phyloP scores from a whole-genome alignment of 768 basidiomycete genomes.

The Leccinellum rugosiceps region DNA sequence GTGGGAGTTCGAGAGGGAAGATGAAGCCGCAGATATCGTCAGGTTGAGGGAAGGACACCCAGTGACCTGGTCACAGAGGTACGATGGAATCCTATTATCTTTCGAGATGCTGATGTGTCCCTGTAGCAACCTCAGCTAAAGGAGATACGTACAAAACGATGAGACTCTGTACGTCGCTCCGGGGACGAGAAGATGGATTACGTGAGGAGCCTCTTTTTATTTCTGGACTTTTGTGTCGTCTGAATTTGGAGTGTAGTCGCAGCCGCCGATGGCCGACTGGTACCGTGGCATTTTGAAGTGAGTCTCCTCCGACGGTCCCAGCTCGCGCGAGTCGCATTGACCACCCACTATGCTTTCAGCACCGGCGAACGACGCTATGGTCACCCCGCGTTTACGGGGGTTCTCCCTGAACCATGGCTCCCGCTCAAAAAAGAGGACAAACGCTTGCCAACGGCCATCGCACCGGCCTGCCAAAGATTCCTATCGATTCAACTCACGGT shows the following conservation, averaged over 20 bases:
- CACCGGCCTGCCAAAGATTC: constrained; percentile 34
- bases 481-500: constrained; percentile 51
- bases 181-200: constrained; percentile 92
- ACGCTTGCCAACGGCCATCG: constrained; percentile 56
- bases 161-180: constrained; percentile 95
- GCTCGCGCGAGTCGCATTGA: background rate
- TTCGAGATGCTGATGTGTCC: background rate
- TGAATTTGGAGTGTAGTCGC: constrained; percentile 54
- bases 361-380: constrained; percentile 95
- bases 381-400: constrained; percentile 92
- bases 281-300: constrained; percentile 91
- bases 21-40: constrained; percentile 76
- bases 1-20: constrained; percentile 86
- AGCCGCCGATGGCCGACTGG: constrained; percentile 96
- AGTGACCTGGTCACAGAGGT: constrained; percentile 89
- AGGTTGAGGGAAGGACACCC: constrained; percentile 78
- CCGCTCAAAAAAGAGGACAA: constrained; percentile 84
- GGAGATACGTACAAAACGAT: constrained; percentile 90
- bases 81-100: background rate
- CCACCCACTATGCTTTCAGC: constrained; percentile 36
- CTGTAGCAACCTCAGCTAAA: constrained; percentile 72
- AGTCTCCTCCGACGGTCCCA: constrained; percentile 13
- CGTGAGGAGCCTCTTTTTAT: constrained; percentile 37
- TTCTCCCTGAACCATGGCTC: constrained; percentile 92
- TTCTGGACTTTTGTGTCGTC: background rate